Evolutionary conservation across 2,329 filamentous ascomycete species (phyloP), one percentile per base, ranked within the genome.

Genomic region (Scedosporium boydii): DNA sequence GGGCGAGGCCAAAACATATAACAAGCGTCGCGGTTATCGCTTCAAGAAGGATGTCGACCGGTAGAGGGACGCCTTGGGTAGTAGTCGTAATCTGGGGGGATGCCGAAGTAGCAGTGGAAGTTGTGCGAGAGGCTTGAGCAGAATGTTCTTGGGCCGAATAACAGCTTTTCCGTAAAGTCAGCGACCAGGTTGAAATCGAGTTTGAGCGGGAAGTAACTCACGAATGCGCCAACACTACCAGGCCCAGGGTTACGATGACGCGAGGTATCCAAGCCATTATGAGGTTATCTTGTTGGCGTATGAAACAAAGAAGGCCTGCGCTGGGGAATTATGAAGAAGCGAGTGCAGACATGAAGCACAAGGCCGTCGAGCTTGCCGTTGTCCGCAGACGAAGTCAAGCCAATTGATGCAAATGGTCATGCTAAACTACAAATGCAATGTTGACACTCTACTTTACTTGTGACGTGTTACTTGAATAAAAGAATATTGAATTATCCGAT

Each of bases 61-160:
- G 93, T 1, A 98, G 82, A 16, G 82, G 78, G 63, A 75, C 70
- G 60, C 74, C 67, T 2, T 77, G 69, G 34, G 78, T 76, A 53
- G 78, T 72, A 61, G 80, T 38, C 34, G 34, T 74, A 41, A 80
- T 78, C 61, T 77, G 76, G 67, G 81, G 80, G 62, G 87, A 23
- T 14, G 26, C 48, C 4, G 82, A 78, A 62, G 75, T 70, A 59
- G 74, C 67, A 2, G 77, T 69, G 38, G 78, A 76, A 51, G 78
- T 72, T 62, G 80, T 74, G 38, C 80, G 78, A 61, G 77, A 76
- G 68, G 81, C 80, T 63, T 87, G 83, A 23, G 87, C 81, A 6
- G 91, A 89, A 77, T 96, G 90, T 77, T 99, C 95, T 75, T 96
- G 90, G 57, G 93, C 92, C 60, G 95, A 99, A 77, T 98, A 99